Evolutionary conservation across 345 rosid genomes (phyloP).

Genomic region (Bruguiera sexangula): DNA sequence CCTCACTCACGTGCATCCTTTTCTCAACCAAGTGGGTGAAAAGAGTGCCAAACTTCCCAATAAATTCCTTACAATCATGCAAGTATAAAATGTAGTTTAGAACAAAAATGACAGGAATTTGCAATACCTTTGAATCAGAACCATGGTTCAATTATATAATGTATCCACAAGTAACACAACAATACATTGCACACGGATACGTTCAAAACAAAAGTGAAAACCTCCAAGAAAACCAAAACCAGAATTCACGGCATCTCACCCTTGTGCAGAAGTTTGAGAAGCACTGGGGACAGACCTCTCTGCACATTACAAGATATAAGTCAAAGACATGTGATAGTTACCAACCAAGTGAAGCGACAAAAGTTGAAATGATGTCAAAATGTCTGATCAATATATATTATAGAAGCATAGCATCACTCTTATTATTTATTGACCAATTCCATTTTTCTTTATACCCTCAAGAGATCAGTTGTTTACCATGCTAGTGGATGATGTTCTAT

Average conservation of each 20-base stretch:
- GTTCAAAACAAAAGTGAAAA: constrained; percentile 3
- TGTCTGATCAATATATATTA: too few species aligned
- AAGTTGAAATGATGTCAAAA: too few species aligned
- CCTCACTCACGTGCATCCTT: not conserved
- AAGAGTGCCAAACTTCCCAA: not conserved
- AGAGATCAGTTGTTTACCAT: not conserved
- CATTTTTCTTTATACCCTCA: too few species aligned
- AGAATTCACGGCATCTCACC: constrained; percentile 34
- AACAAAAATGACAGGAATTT: too few species aligned
- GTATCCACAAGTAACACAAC: too few species aligned
- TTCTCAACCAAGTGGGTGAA: not conserved
- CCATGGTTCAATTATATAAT: too few species aligned
- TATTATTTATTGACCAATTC: too few species aligned
- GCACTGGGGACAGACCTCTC: constrained; percentile 45
- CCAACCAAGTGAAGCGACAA: not conserved
- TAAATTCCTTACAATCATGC: not conserved
- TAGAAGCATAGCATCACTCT: too few species aligned
- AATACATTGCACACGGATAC: not conserved
- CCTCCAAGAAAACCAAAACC: not conserved
- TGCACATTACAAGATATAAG: constrained; percentile 28
- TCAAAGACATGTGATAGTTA: constrained; percentile 8
- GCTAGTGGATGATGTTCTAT: not conserved
- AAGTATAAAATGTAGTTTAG: too few species aligned
- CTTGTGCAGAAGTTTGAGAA: constrained; percentile 37
- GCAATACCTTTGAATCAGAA: too few species aligned